Conservation (phyloP, 768 basidiomycete species). For the button mushroom (Agaricus bisporus) region DNA sequence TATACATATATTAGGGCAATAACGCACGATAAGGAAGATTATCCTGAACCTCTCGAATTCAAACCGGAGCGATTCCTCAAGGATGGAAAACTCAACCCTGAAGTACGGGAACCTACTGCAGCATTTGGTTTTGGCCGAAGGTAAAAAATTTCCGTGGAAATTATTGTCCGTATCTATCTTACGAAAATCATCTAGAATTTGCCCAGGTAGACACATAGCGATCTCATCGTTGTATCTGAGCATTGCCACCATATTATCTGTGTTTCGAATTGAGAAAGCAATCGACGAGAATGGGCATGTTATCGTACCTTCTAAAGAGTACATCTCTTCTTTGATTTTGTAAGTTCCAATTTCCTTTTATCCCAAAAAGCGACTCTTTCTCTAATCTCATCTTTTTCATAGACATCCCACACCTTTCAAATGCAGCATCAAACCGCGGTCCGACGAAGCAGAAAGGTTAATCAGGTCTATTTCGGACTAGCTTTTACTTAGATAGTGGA, state of each 20-base stretch:
- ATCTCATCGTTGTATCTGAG: constrained; percentile 15
- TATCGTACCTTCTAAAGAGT: constrained; percentile 20
- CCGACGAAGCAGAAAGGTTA: constrained; percentile 15
- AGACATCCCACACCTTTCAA: constrained; percentile 21
- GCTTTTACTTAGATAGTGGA: background rate
- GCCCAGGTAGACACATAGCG: constrained; percentile 17
- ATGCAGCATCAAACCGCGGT: constrained; percentile 22
- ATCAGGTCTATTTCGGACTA: constrained; percentile 6
- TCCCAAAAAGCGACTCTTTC: background rate
- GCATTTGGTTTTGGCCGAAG: constrained; percentile 19
- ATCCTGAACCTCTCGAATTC: constrained; percentile 15
- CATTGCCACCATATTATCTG: constrained; percentile 14
- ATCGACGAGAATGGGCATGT: constrained; percentile 20
- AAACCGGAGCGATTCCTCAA: constrained; percentile 18
- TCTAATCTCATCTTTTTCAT: background rate
- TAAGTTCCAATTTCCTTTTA: constrained; percentile 10
- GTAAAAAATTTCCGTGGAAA: constrained; percentile 3
- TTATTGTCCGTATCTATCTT: background rate
- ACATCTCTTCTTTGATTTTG: constrained; percentile 22
- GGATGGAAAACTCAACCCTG: constrained; percentile 15
- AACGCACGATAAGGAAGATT: constrained; percentile 17
- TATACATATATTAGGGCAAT: constrained; percentile 13
- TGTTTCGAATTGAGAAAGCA: constrained; percentile 18
- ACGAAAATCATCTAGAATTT: constrained; percentile 9
- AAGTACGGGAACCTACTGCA: constrained; percentile 16